Conservation (phyloP, 2,329 filamentous ascomycete species). For the Phyllosticta citribraziliensis region DNA sequence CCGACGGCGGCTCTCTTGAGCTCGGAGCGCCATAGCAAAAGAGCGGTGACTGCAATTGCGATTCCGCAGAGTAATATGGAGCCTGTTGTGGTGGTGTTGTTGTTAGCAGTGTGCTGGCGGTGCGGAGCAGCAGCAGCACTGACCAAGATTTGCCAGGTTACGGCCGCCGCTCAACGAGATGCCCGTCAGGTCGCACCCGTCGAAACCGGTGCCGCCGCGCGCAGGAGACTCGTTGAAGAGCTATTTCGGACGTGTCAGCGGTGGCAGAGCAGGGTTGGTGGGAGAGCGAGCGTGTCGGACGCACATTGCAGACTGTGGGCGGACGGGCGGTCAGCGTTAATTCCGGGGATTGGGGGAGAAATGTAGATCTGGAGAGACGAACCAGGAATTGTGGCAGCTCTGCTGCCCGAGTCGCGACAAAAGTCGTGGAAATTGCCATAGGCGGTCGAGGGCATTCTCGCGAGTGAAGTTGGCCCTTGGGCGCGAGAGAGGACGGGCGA, state of each 20-base stretch:
- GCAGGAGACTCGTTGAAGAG: conserved; percentile 52
- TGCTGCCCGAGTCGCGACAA: conserved; percentile 40
- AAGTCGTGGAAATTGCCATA: conserved; percentile 35
- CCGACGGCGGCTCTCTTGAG: conserved; percentile 90
- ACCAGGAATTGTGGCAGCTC: conserved; percentile 31
- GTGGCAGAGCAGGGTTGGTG: not conserved
- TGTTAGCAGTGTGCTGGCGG: conserved; percentile 9
- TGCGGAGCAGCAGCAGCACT: conserved; percentile 22
- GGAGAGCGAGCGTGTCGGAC: conserved; percentile 14
- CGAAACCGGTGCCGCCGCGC: conserved; percentile 52
- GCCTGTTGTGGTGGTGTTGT: conserved; percentile 44
- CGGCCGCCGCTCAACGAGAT: conserved; percentile 58
- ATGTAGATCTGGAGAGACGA: conserved; percentile 18
- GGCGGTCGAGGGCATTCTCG: conserved; percentile 21
- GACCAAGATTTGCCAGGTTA: conserved; percentile 74
- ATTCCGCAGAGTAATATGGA: conserved; percentile 75
- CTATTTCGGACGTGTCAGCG: conserved; percentile 31
- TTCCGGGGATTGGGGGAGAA: not conserved
- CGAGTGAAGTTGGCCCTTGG: not conserved
- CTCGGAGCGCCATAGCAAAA: conserved; percentile 71
- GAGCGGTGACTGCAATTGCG: conserved; percentile 58
- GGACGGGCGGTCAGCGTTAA: conserved; percentile 12
- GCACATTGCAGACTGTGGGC: conserved; percentile 39
- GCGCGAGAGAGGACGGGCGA: not conserved
- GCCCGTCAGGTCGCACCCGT: conserved; percentile 65